These are phyloP conservation scores for Alternaria triticina DNA, from an alignment of 2,329 filamentous ascomycete species.

Conservation along the genomic window DNA sequence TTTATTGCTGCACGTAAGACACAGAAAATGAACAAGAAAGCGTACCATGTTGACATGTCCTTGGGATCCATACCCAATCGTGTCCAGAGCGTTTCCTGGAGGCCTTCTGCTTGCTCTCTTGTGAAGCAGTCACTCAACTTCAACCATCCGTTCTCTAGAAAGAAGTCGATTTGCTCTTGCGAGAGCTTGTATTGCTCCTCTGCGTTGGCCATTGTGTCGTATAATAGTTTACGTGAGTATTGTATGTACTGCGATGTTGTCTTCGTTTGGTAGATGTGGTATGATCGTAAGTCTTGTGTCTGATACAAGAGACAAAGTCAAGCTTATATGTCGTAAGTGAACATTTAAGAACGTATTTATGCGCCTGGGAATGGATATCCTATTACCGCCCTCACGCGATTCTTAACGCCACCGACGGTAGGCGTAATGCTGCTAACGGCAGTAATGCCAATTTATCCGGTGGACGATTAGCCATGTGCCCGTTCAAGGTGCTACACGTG, in stretches of 20 bases:
- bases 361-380: neutral
- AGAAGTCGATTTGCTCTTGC: slow-evolving; percentile 58
- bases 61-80: slow-evolving; percentile 68
- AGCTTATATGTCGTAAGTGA: slow-evolving; percentile 5
- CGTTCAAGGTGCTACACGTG: slow-evolving; percentile 16
- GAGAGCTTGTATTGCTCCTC: slow-evolving; percentile 47
- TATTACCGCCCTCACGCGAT: neutral
- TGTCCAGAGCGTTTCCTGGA: slow-evolving; percentile 64
- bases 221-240: neutral
- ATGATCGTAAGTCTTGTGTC: neutral
- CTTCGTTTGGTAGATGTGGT: neutral
- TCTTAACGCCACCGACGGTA: neutral
- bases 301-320: neutral
- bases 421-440: slow-evolving; percentile 12
- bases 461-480: slow-evolving; percentile 24
- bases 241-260: neutral
- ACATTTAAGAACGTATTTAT: neutral
- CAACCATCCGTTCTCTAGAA: slow-evolving; percentile 63
- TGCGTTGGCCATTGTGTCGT: slow-evolving; percentile 12
- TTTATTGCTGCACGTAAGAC: neutral
- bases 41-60: slow-evolving; percentile 68
- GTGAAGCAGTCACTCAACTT: slow-evolving; percentile 62
- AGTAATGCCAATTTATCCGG: slow-evolving; percentile 32
- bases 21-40: neutral
- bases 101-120: slow-evolving; percentile 54